Base-by-base conservation (phyloP, 345 rosid genomes). In the Bretschneidera sinensis region DNA sequence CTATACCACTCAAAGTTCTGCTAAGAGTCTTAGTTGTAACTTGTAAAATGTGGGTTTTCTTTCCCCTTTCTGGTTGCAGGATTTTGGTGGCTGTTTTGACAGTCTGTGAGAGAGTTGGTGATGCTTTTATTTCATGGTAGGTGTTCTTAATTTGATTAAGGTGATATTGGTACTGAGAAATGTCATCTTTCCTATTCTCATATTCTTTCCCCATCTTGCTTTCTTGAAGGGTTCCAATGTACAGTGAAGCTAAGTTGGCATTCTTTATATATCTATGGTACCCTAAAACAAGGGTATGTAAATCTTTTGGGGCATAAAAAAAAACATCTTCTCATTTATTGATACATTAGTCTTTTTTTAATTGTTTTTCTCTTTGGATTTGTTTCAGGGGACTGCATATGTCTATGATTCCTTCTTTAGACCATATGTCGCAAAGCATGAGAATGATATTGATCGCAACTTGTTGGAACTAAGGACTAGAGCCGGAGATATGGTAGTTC, bases 161-260 rank as follows among this genome's bases (percentile, higher is more conserved):
- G 45, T 39, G 45, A 14, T 14, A 5, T 39, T 39, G 4, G 1
- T 4, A 1, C 16, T 2, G 33, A 3, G 5, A 28, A 2, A 1
- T 39, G 16, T 39, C 45, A 39, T 39, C 16, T 21, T 0, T 53
- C 28, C 7, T 56, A 1, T 23, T 24, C 49, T 35, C 52, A 5
- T 17, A 51, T 64, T 28, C 17, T 25, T 48, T 43, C 31, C 54
- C 48, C 24, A 23, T 56, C 39, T 72, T 74, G 51, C n/a, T 71
- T 65, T 67, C 57, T 65, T 67, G 9, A 63, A 89, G 97, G 94
- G 74, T 92, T 54, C 96, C 94, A 0, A 74, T 89, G 91, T 87
- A 89, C 53, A 76, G 77, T 43, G 95, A 87, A 72, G 97, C 87
- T 48, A 87, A 89, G 72, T 67, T 92, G 77, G 94, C 91, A 48